These are phyloP conservation scores for Acmispon strigosus DNA, from an alignment of 306 rosid genomes.

Conservation along the genomic window DNA sequence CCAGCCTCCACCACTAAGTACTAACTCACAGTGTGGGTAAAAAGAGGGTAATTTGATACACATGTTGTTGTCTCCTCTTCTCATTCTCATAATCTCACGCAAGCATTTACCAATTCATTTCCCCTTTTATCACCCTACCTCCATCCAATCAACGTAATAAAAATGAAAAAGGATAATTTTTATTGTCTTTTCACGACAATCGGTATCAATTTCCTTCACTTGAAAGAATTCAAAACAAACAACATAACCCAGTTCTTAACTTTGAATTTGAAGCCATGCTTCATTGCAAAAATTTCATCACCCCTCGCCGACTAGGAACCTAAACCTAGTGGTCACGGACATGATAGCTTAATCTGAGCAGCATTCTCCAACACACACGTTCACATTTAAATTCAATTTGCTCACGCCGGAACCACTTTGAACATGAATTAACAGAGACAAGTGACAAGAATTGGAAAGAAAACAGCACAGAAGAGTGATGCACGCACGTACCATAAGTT, in stretches of 20 bases:
- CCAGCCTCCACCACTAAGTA: no score
- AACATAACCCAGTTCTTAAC: background rate
- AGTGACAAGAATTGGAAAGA: background rate
- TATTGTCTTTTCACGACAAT: no score
- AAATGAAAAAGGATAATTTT: no score
- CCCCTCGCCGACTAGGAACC: background rate
- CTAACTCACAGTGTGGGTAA: no score
- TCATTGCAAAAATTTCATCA: background rate
- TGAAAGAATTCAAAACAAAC: no score
- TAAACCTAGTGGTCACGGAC: background rate
- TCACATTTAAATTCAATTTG: background rate
- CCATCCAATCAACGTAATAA: no score
- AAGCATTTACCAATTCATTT: no score
- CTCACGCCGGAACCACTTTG: background rate
- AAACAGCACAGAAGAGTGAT: background rate
- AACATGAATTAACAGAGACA: background rate
- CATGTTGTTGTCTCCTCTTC: no score
- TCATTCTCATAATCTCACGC: no score
- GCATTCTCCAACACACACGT: background rate
- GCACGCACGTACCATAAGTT: constrained; percentile 14
- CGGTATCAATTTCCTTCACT: no score
- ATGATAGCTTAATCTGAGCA: background rate
- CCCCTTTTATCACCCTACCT: no score
- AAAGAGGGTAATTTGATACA: no score
- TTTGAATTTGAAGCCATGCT: background rate